These are phyloP conservation scores for Musa schizocarpa DNA, from an alignment of 176 grass and related monocot species.

Conservation along the genomic window DNA sequence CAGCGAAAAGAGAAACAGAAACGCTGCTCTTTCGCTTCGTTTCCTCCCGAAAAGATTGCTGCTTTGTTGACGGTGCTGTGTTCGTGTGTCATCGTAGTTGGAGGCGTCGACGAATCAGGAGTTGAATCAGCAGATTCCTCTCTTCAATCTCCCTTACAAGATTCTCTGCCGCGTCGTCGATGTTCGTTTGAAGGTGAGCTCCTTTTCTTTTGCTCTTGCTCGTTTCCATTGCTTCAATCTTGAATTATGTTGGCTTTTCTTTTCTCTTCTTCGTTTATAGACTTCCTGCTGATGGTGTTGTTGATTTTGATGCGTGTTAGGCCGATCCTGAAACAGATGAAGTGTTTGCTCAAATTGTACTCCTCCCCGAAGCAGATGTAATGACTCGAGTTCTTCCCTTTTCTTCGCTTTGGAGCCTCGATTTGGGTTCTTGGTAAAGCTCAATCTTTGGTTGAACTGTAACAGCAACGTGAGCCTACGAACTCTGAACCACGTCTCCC, in stretches of 20 bases:
- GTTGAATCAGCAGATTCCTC: slow-evolving; percentile 35
- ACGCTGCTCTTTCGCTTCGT: background rate
- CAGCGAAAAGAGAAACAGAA: background rate
- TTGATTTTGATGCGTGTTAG: slow-evolving; percentile 14
- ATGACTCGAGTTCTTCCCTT: slow-evolving; percentile 1
- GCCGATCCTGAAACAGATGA: slow-evolving; percentile 92
- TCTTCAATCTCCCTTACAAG: slow-evolving; percentile 80
- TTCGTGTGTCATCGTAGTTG: slow-evolving; percentile 38
- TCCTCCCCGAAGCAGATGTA: slow-evolving; percentile 66
- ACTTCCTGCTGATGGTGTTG: background rate
- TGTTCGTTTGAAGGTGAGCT: slow-evolving; percentile 65
- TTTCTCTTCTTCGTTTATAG: background rate
- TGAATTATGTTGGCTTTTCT: background rate
- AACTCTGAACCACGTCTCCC: background rate
- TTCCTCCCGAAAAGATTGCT: slow-evolving; percentile 7
- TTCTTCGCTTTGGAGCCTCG: background rate
- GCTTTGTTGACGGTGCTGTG: slow-evolving; percentile 2
- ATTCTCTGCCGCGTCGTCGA: slow-evolving; percentile 90
- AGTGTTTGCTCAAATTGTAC: slow-evolving; percentile 86
- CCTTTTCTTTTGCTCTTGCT: background rate
- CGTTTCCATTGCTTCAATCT: background rate
- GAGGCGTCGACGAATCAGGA: slow-evolving; percentile 58
- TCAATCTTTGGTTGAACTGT: background rate
- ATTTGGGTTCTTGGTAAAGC: background rate
- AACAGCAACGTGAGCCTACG: background rate